A percentile compares a stretch with the other conserved stretches of the same genome.
Evolutionary conservation across 73 alveolate species (phyloP).

Genomic region (Breviolum minutum): DNA sequence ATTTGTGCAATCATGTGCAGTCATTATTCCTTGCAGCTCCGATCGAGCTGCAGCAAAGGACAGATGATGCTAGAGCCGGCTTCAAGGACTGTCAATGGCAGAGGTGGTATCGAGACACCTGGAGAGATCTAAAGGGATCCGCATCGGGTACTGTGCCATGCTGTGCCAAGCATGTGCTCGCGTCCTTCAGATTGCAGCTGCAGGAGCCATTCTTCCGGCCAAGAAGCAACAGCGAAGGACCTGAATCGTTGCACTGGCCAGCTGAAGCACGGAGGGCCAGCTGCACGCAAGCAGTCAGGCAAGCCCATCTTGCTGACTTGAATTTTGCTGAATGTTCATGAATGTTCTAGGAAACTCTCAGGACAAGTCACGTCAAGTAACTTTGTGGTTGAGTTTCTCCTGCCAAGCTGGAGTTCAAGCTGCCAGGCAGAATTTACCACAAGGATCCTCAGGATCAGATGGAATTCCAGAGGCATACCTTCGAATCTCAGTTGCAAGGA

Average conservation of each 20-base stretch:
- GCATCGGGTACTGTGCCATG: too few species aligned
- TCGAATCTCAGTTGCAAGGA: constrained; percentile 1
- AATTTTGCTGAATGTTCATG: background rate
- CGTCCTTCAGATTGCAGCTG: background rate
- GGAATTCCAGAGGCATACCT: constrained; percentile 57
- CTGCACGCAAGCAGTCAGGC: constrained; percentile 32
- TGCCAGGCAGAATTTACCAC: constrained; percentile 44
- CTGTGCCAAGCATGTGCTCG: background rate
- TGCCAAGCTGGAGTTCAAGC: background rate
- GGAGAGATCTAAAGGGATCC: too few species aligned
- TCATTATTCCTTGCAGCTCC: background rate
- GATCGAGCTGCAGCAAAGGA: too few species aligned
- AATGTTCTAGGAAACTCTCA: background rate
- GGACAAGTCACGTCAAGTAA: too few species aligned
- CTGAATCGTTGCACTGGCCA: constrained; percentile 45
- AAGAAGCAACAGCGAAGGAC: constrained; percentile 53
- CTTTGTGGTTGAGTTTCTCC: background rate
- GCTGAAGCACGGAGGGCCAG: constrained; percentile 31
- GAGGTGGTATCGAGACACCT: too few species aligned
- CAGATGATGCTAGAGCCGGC: too few species aligned
- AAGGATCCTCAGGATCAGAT: constrained; percentile 12
- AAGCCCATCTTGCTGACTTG: background rate
- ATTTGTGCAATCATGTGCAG: background rate
- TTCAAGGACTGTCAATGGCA: too few species aligned
- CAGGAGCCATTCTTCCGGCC: constrained; percentile 50